Evolutionary conservation across 192 early-diverging fungal species (phyloP), one percentile per base, ranked within the genome.

Genomic region (Umbelopsis ramanniana): DNA sequence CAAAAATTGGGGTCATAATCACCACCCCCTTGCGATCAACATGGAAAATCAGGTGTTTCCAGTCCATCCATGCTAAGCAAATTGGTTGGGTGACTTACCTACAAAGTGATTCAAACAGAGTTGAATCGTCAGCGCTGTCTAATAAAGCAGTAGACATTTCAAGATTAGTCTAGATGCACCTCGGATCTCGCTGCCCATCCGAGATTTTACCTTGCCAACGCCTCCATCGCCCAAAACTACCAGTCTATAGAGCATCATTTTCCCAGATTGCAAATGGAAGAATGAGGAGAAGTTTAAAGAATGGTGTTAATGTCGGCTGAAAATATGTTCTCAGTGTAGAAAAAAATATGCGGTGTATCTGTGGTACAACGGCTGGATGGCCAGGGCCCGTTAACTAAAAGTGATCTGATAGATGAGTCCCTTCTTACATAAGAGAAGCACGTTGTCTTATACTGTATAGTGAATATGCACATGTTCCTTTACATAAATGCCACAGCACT

Each of bases 151-250:
- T 17, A 55, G 24, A 0, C 22, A 47, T 46, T 14, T 17, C 33
- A 22, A 24, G 46, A 37, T 48, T 29, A 72, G 55, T 23, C 11
- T 24, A 17, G 21, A 45, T 46, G 23, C 17, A 52, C n/a, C 54
- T 23, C 7, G 35, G 7, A 1, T 45, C 19, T 45, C 11, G 17
- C 15, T 4, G 1, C 5, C 6, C 6, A 71, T 45, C 10, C 9
- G 15, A 22, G 15, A 15, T 29, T 21, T 47, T 70, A 70, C 69
- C 67, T 75, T 75, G 21, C 74, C 71, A 15, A 96, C 93, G 90
- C 90, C 92, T 84, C 95, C 93, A 78, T 93, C 95, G 52, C 94
- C 94, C 29, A 96, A 85, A 66, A 96, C 94, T 55, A 96, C 71
- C 33, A 72, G n/a, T 50, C 60, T 72, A 72, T 72, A 72, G 45